Evolutionary conservation across 768 basidiomycete genomes (phyloP), one percentile per base, ranked within the genome.

Genomic region (Agaricus bisporus): DNA sequence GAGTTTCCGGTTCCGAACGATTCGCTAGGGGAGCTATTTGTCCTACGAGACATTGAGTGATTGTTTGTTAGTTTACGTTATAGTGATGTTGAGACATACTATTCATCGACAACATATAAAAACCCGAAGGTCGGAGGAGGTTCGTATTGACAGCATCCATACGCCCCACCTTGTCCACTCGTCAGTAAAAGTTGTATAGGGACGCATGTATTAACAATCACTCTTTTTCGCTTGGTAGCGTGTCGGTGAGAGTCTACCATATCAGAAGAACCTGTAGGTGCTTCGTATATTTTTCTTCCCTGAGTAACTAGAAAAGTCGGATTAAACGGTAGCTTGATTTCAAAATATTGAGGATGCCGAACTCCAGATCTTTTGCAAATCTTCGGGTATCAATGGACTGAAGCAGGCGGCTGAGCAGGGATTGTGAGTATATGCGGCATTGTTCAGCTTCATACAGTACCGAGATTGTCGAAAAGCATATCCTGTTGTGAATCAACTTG

Each of bases 221-320:
- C 26, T 20, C 42, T n/a, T 37, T 48, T 39, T 2, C 5, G 11
- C 41, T 51, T 44, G 36, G 46, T 8, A 14, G 38, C 38, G 4
- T n/a, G 38, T 12, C 7, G 12, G 17, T 39, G 8, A 39, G 38
- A 12, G 12, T n/a, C 10, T 1, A 39, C 68, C 70, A 18, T 62
- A 60, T 37, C 73, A 75, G 48, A 74, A 73, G 58, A 72, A 71
- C 57, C 61, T 72, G 9, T 64, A 57, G 5, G 71, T 36, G 14
- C 14, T 1, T 32, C 2, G 41, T 9, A 18, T 5, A 43, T 41
- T n/a, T 41, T 32, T 14, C 28, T 44, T 32, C 28, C 45, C 1
- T 18, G 38, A 5, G 28, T 26, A 5, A 46, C 52, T 47, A 25
- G 39, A 17, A 10, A 32, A 9, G 15, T 32, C 15, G 26, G 6